Conservation (phyloP, 306 rosid species). For the Medicago ruthenica region DNA sequence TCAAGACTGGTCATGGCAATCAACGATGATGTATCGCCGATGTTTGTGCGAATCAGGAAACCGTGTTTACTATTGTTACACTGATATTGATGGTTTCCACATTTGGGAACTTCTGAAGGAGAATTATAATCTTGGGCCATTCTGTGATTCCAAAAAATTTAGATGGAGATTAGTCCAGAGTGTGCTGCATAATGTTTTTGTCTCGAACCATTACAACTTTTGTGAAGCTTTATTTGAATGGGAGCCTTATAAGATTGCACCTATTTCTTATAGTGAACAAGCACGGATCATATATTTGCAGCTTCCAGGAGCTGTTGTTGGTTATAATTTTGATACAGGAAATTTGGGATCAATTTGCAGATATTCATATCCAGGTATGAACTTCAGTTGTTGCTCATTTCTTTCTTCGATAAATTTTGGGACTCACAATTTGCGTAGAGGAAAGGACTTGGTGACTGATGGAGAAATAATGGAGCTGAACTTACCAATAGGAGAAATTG, state of each 20-base stretch:
- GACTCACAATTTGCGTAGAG: conserved; percentile 3
- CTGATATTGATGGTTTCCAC: conserved; percentile 50
- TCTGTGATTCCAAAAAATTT: conserved; percentile 34
- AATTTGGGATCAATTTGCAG: conserved; percentile 28
- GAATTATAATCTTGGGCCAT: not conserved
- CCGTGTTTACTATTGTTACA: conserved; percentile 47
- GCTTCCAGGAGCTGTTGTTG: conserved; percentile 48
- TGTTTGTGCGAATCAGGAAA: conserved; percentile 47
- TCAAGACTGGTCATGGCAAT: conserved; percentile 45
- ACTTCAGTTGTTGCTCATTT: conserved; percentile 51
- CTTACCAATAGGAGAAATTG: conserved; percentile 43
- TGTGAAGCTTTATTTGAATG: conserved; percentile 3
- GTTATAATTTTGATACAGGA: conserved; percentile 34
- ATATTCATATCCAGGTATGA: conserved; percentile 32
- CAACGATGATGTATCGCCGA: conserved; percentile 42
- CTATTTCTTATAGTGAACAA: conserved; percentile 38
- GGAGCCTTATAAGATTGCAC: conserved; percentile 47
- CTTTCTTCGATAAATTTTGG: conserved; percentile 34
- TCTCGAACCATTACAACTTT: not conserved
- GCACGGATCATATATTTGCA: conserved; percentile 42
- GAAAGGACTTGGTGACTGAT: not conserved
- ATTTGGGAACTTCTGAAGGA: conserved; percentile 50
- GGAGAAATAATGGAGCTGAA: conserved; percentile 25
- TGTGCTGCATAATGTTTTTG: conserved; percentile 22
- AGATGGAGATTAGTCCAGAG: conserved; percentile 46